Evolutionary conservation across 257 asterid genomes (phyloP).

Genomic region (Rauvolfia tetraphylla): DNA sequence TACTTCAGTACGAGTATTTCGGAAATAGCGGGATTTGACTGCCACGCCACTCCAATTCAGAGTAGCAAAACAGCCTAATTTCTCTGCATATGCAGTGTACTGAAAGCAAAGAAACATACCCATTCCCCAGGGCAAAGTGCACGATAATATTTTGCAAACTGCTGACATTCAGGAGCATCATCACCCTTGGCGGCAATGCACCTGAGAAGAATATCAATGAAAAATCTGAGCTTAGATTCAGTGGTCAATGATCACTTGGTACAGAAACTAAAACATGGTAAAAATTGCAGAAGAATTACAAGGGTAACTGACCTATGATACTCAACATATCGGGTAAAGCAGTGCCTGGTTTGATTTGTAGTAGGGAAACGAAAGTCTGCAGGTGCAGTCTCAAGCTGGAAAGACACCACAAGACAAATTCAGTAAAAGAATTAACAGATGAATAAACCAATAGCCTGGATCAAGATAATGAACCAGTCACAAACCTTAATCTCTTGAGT

Average conservation of each 20-base stretch:
- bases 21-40: background rate
- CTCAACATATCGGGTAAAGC: constrained; percentile 92
- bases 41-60: background rate
- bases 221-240: background rate
- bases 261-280: background rate
- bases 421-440: background rate
- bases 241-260: background rate
- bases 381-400: constrained; percentile 93
- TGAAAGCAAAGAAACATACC: constrained; percentile 45
- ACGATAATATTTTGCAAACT: constrained; percentile 92
- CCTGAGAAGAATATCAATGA: constrained; percentile 41
- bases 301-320: constrained; percentile 63
- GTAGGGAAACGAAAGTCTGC: constrained; percentile 98
- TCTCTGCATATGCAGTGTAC: background rate
- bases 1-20: background rate
- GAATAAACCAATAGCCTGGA: constrained; percentile 17
- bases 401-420: constrained; percentile 2
- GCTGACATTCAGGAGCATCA: constrained; percentile 84
- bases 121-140: constrained; percentile 98
- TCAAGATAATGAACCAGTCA: constrained; percentile 2
- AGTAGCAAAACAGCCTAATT: background rate
- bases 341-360: constrained; percentile 92
- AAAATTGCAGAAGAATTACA: background rate
- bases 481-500: constrained; percentile 68
- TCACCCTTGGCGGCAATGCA: constrained; percentile 92